Base-by-base conservation (phyloP, 164 flowering plant genomes). In the Taxillus chinensis region DNA sequence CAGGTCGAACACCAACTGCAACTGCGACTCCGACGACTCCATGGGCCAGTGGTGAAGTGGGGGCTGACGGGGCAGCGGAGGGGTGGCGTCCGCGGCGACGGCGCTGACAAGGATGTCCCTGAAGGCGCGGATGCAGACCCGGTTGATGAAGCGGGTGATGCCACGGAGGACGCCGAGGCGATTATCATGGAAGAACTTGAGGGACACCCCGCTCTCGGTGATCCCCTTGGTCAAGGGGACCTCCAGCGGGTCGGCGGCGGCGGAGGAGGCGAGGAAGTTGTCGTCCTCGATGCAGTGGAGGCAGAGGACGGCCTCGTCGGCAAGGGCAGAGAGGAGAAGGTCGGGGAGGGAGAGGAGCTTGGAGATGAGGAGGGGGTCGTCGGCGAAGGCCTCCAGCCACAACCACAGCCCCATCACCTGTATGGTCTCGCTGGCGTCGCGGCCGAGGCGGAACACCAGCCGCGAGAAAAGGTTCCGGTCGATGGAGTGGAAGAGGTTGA, bases 341-440 rank as follows among this genome's bases (percentile, higher is more conserved):
- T 69, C 68, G 1, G 81, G 73, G 16, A 71, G 45, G 0, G 56
- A 4, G 42, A 68, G n/a, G 13, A 78, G 11, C 8, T 58, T 55
- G 5, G 51, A 2, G 5, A 79, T 66, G 38, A 79, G 27, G 55
- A 61, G 41, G 2, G 17, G 43, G 39, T 54, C 64, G 3, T 52
- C 13, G 7, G 45, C 51, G 3, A 27, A 53, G 2, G 67, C 55
- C 68, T 84, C 92, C 0, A 86, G 70, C 84, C 85, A 86, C 0
- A 86, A 59, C 79, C 73, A 73, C 1, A 84, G 57, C 0, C 76
- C 86, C 70, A 84, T 76, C 9, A 83, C 78, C 5, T 64, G 73
- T 60, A 77, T 68, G 11, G 81, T 59, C 67, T 82, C 69, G 8
- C 12, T 60, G 0, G 70, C 69, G 64, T 84, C 81, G 2, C 83